Conservation (phyloP, 306 rosid species). For the Glycine latifolia region DNA sequence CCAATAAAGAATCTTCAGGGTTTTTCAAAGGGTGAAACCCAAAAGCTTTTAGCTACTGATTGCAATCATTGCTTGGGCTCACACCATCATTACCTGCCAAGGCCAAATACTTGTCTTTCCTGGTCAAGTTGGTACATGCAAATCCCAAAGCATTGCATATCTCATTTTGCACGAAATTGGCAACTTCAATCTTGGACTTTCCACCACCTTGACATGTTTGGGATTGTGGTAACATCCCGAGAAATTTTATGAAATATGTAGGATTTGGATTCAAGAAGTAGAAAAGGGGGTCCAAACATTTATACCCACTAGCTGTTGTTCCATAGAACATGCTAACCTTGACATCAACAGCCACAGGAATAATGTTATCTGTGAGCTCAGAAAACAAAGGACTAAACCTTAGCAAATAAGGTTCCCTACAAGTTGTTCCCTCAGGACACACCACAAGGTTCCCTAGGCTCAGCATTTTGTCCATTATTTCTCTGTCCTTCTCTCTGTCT, state of each 20-base stretch:
- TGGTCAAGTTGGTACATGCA: constrained; percentile 61
- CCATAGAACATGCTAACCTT: constrained; percentile 64
- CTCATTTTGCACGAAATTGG: constrained; percentile 65
- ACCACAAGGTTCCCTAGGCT: constrained; percentile 63
- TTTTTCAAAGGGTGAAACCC: background rate
- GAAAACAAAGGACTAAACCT: constrained; percentile 88
- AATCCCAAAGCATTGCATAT: constrained; percentile 64
- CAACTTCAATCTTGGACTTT: constrained; percentile 66
- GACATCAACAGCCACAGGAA: constrained; percentile 50
- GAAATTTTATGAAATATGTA: constrained; percentile 43
- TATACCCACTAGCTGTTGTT: constrained; percentile 69
- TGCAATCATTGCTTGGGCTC: background rate
- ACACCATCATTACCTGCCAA: constrained; percentile 72
- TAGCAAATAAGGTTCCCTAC: constrained; percentile 77
- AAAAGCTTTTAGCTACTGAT: background rate
- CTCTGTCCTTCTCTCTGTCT: constrained; percentile 57
- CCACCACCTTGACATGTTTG: constrained; percentile 56
- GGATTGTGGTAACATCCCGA: constrained; percentile 47
- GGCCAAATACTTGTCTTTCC: constrained; percentile 69
- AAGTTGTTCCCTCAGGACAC: constrained; percentile 85
- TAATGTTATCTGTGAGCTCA: constrained; percentile 63
- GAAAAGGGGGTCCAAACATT: constrained; percentile 61
- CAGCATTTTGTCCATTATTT: constrained; percentile 53
- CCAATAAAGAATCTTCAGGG: background rate
- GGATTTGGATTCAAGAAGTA: constrained; percentile 64